phyloP scores from a whole-genome alignment of 1,284 basidiomycete species.

The Pascua sp. region DNA sequence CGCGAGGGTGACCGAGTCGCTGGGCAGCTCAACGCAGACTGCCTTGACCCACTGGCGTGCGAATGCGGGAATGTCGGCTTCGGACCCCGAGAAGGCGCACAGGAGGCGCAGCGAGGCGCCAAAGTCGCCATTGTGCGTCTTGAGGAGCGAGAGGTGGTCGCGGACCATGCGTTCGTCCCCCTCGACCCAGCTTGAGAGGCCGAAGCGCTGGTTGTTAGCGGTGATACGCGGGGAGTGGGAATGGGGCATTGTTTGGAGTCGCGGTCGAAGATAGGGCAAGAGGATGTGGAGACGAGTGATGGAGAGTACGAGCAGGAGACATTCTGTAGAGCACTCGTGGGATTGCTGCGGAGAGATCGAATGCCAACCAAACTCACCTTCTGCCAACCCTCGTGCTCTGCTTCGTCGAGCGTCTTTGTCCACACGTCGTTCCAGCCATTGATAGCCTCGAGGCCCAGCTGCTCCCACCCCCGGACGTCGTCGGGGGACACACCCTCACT shows the following conservation, averaged over 20 bases:
- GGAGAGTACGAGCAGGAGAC: no score
- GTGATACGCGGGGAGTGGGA: not conserved
- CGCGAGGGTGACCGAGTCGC: slow-evolving; percentile 52
- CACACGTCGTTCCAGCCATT: slow-evolving; percentile 54
- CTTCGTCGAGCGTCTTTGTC: slow-evolving; percentile 57
- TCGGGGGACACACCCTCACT: slow-evolving; percentile 60
- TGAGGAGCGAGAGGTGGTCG: slow-evolving; percentile 66
- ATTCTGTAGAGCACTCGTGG: no score
- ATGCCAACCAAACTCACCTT: slow-evolving; percentile 53
- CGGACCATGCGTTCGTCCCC: slow-evolving; percentile 62
- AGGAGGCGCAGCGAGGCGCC: slow-evolving; percentile 73
- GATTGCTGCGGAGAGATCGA: no score
- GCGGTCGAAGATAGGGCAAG: no score
- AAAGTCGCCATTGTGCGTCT: slow-evolving; percentile 71
- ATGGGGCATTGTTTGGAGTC: no score
- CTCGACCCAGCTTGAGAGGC: slow-evolving; percentile 56
- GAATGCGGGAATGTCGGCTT: slow-evolving; percentile 51
- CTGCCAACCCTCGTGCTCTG: slow-evolving; percentile 65
- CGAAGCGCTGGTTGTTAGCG: slow-evolving; percentile 62
- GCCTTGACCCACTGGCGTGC: slow-evolving; percentile 56
- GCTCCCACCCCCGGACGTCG: slow-evolving; percentile 62
- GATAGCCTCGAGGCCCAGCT: slow-evolving; percentile 56
- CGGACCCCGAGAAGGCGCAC: slow-evolving; percentile 56
- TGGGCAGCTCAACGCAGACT: slow-evolving; percentile 52
- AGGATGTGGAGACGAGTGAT: no score